Conservation (phyloP, 2,329 filamentous ascomycete genomes). For the Colletotrichum neosansevieriae region DNA sequence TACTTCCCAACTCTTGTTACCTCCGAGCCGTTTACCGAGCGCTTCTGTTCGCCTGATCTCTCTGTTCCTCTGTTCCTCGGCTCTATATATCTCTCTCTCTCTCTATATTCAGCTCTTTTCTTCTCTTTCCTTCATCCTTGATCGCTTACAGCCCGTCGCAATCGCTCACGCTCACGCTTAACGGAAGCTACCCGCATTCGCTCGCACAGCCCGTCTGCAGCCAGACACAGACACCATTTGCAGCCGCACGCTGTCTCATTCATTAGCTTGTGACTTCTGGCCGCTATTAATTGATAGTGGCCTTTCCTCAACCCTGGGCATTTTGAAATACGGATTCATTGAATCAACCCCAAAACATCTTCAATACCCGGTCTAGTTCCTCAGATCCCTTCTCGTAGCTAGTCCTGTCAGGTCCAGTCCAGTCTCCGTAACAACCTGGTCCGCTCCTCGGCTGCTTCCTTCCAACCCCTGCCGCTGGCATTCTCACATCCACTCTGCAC, state of each 20-base stretch:
- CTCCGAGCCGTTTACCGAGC: constrained; percentile 2
- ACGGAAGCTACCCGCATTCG: constrained; percentile 22
- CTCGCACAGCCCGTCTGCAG: constrained; percentile 2
- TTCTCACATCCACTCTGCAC: constrained; percentile 30
- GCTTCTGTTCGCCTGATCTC: constrained; percentile 3
- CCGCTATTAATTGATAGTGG: constrained; percentile 7
- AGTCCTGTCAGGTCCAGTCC: neutral
- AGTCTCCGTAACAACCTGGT: constrained; percentile 29
- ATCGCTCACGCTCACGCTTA: no score
- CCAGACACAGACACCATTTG: neutral
- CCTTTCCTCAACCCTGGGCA: neutral
- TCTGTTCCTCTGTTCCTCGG: constrained; percentile 7
- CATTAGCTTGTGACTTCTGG: neutral
- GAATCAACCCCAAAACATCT: constrained; percentile 2
- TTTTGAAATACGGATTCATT: constrained; percentile 1
- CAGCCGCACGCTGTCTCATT: neutral
- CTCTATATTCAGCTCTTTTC: neutral
- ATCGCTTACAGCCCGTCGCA: neutral
- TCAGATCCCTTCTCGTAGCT: neutral
- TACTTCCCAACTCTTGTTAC: neutral
- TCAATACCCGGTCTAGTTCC: constrained; percentile 11
- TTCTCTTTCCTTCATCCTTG: constrained; percentile 20
- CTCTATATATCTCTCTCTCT: neutral
- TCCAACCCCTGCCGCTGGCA: constrained; percentile 34
- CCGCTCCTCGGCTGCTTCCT: constrained; percentile 28